Evolutionary conservation across 331 rosid genomes (phyloP).

Genomic region (Rhamnella rubrinervis): DNA sequence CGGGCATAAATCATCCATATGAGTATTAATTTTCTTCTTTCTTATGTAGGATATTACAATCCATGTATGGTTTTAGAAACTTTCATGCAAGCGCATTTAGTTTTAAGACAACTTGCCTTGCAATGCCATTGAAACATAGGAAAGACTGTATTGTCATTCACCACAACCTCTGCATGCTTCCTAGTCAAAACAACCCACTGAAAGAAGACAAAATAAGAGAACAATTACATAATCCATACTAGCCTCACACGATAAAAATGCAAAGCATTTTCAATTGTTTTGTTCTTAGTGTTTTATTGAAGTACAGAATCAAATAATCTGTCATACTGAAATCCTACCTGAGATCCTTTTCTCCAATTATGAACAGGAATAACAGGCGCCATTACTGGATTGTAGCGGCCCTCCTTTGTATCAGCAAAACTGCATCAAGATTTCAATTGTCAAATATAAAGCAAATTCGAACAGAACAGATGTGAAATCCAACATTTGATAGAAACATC

Average conservation of each 20-base stretch:
- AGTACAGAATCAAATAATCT: slow-evolving; percentile 17
- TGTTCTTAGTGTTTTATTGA: slow-evolving; percentile 8
- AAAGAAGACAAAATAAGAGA: slow-evolving; percentile 20
- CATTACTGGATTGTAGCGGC: slow-evolving; percentile 96
- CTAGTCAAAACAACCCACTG: slow-evolving; percentile 93
- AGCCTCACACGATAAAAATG: not conserved
- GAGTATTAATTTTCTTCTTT: too few species aligned
- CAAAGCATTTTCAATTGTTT: slow-evolving; percentile 4
- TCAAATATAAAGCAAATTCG: not conserved
- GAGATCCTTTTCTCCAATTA: slow-evolving; percentile 99
- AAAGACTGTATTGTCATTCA: slow-evolving; percentile 65
- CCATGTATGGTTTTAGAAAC: not conserved
- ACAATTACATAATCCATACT: slow-evolving; percentile 25
- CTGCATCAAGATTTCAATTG: slow-evolving; percentile 43
- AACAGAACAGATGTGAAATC: not conserved
- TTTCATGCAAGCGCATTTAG: not conserved
- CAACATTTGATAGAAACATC: not conserved
- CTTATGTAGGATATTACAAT: too few species aligned
- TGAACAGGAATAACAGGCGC: slow-evolving; percentile 75
- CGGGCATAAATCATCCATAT: too few species aligned
- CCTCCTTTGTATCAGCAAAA: slow-evolving; percentile 93
- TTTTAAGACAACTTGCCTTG: slow-evolving; percentile 51
- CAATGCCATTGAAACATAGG: slow-evolving; percentile 81
- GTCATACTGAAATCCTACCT: slow-evolving; percentile 45
- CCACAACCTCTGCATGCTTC: slow-evolving; percentile 87